Percentiles rank a stretch among this genome's conserved stretches.
Evolutionary conservation across 2,329 filamentous ascomycete species (phyloP).

Genomic region (Colletotrichum musicola): DNA sequence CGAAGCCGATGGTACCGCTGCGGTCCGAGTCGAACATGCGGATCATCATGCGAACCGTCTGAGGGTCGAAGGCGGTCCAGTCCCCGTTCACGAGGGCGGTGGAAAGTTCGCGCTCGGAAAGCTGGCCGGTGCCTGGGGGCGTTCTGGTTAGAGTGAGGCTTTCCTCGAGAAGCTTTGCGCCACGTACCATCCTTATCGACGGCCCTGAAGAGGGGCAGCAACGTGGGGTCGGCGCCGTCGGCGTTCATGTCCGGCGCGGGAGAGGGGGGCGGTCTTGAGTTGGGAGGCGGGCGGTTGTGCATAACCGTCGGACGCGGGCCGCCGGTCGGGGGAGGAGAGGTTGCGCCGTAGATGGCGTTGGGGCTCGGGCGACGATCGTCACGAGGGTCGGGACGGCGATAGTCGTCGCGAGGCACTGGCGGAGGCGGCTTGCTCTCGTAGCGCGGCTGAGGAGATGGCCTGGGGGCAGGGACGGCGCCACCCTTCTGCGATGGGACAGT

Average conservation of each 20-base stretch:
- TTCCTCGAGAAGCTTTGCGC: not conserved
- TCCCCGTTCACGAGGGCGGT: slow-evolving; percentile 96
- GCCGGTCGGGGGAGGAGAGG: slow-evolving; percentile 64
- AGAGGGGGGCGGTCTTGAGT: slow-evolving; percentile 75
- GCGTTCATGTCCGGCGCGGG: slow-evolving; percentile 64
- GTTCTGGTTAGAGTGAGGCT: slow-evolving; percentile 17
- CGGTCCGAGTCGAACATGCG: slow-evolving; percentile 98
- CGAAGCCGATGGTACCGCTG: slow-evolving; percentile 89
- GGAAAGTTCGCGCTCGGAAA: slow-evolving; percentile 88
- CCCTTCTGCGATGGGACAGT: slow-evolving; percentile 39
- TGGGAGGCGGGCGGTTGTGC: slow-evolving; percentile 66
- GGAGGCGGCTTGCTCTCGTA: slow-evolving; percentile 65
- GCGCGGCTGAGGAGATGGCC: slow-evolving; percentile 47
- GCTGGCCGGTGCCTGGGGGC: slow-evolving; percentile 76
- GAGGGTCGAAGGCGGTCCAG: slow-evolving; percentile 91
- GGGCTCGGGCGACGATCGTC: slow-evolving; percentile 43
- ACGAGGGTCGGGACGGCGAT: slow-evolving; percentile 43
- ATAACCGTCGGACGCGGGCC: slow-evolving; percentile 54
- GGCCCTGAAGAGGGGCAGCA: slow-evolving; percentile 88
- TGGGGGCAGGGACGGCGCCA: slow-evolving; percentile 35
- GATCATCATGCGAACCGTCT: slow-evolving; percentile 99
- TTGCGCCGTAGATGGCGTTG: slow-evolving; percentile 57
- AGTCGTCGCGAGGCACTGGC: slow-evolving; percentile 50
- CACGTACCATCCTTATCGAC: slow-evolving; percentile 84
- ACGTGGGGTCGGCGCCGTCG: slow-evolving; percentile 73